Base-by-base conservation (phyloP, 345 rosid genomes). In the Brassica cretica region DNA sequence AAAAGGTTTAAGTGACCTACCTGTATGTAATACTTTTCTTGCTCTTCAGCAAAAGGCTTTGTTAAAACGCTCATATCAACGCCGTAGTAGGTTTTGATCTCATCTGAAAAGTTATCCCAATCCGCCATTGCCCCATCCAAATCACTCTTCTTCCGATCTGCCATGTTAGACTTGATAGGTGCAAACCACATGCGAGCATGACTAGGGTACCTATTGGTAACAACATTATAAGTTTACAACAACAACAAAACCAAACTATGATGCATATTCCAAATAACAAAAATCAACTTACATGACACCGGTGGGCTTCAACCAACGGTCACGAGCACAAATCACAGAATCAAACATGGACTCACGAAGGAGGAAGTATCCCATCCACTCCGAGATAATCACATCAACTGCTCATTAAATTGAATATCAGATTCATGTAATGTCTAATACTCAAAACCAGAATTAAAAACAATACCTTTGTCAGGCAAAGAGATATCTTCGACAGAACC, bases 311-410 rank as follows among this genome's bases (percentile, higher is more conserved):
- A 95, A 77, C 99, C 98, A 95, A 76, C 96, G 96, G 78, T 95
- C 97, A 66, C 98, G 99, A 76, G 99, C 99, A 80, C 85, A 87
- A 25, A 94, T 93, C 72, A 94, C 99, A 0, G 99, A 94, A 87
- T 94, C 99, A 87, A 94, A 91, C 99, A 93, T 94, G 64, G 99
- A 94, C 72, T 94, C 99, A 1, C 97, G 94, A 30, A 93, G 85
- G 65, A 94, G 98, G 70, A 94, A 93, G 89, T 93, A 92, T 8
- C 99, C 99, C 99, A 94, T 94, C 99, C 99, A 94, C 88, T 94
- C 99, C 2, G 99, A 94, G 81, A 94, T 93, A 63, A 94, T 91
- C 8, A 94, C 97, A 84, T 94, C 99, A 85, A 94, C 99, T 93
- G 91, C 88, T 3, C 85, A 69, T 51, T 3, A 51, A 15, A 24